Conservation (phyloP, 2,329 filamentous ascomycete species). For the Paecilomyces niveus region DNA sequence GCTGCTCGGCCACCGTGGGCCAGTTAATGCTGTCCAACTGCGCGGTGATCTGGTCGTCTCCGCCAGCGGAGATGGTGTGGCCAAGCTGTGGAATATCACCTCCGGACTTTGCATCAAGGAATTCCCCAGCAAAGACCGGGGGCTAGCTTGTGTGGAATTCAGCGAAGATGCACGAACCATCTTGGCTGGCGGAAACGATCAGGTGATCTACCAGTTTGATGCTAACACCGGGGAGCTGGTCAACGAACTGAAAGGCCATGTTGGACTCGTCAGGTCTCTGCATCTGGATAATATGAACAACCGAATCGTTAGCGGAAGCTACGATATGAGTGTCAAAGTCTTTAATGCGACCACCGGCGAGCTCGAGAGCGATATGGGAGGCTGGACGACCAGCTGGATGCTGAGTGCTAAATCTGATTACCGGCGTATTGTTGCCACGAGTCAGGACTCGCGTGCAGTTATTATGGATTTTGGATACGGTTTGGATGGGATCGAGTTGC, state of each 20-base stretch:
- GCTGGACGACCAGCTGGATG: slow-evolving; percentile 96
- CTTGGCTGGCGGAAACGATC: slow-evolving; percentile 89
- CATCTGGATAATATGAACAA: slow-evolving; percentile 84
- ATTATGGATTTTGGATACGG: slow-evolving; percentile 83
- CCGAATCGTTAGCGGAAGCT: slow-evolving; percentile 82
- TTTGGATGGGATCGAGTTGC: slow-evolving; percentile 46
- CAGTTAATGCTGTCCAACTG: slow-evolving; percentile 94
- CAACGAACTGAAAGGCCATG: slow-evolving; percentile 73
- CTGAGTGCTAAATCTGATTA: slow-evolving; percentile 94
- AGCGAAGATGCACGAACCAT: slow-evolving; percentile 91
- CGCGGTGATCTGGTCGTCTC: slow-evolving; percentile 88
- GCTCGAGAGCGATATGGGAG: slow-evolving; percentile 76
- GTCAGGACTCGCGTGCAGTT: slow-evolving; percentile 85
- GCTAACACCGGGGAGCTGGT: slow-evolving; percentile 81
- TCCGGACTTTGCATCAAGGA: slow-evolving; percentile 84
- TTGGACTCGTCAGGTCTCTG: slow-evolving; percentile 77
- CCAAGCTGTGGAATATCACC: slow-evolving; percentile 92
- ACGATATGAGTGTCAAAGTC: slow-evolving; percentile 92
- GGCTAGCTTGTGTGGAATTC: slow-evolving; percentile 92
- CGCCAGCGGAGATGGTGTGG: slow-evolving; percentile 85
- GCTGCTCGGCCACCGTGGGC: slow-evolving; percentile 77
- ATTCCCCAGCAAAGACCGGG: slow-evolving; percentile 83
- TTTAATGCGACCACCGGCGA: slow-evolving; percentile 79
- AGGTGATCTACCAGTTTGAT: slow-evolving; percentile 93
- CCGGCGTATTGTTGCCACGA: slow-evolving; percentile 85